Percentiles rank a stretch among this genome's conserved stretches.
Conservation (phyloP, 441 rosid species). For the Biscutella laevigata region DNA sequence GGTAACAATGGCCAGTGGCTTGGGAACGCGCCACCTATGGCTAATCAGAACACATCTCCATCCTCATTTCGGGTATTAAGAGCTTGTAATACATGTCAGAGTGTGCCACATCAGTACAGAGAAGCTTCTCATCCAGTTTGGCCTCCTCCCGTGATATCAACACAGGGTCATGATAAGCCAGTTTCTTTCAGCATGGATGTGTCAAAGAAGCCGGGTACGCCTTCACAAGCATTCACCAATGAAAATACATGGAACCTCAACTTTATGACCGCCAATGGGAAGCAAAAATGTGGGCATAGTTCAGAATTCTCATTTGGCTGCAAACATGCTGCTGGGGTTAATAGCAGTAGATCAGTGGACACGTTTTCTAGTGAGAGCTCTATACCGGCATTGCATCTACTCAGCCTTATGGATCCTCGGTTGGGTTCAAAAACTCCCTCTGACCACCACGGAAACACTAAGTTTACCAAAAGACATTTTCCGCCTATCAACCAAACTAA, state of each 20-base stretch:
- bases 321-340: constrained; percentile 25
- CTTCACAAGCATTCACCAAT: constrained; percentile 29
- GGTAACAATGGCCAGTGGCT: constrained; percentile 39
- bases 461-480: constrained; percentile 42
- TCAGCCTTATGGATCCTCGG: constrained; percentile 88
- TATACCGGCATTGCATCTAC: constrained; percentile 82
- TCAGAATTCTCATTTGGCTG: constrained; percentile 37
- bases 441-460: constrained; percentile 36
- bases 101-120: constrained; percentile 37
- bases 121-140: constrained; percentile 34
- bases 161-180: constrained; percentile 30
- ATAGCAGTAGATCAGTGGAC: constrained; percentile 31
- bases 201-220: constrained; percentile 25
- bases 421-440: constrained; percentile 37
- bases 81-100: constrained; percentile 41
- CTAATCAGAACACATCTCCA: constrained; percentile 32
- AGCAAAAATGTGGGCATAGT: constrained; percentile 35
- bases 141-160: constrained; percentile 42
- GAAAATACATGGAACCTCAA: constrained; percentile 36
- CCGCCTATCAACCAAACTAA: constrained; percentile 39
- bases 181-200: constrained; percentile 29
- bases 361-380: constrained; percentile 53
- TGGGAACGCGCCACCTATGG: constrained; percentile 29
- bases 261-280: constrained; percentile 31
- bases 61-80: constrained; percentile 31